These are phyloP conservation scores for Pyrenophora tritici-repentis DNA, from an alignment of 2,329 filamentous ascomycete species.

Conservation along the genomic window DNA sequence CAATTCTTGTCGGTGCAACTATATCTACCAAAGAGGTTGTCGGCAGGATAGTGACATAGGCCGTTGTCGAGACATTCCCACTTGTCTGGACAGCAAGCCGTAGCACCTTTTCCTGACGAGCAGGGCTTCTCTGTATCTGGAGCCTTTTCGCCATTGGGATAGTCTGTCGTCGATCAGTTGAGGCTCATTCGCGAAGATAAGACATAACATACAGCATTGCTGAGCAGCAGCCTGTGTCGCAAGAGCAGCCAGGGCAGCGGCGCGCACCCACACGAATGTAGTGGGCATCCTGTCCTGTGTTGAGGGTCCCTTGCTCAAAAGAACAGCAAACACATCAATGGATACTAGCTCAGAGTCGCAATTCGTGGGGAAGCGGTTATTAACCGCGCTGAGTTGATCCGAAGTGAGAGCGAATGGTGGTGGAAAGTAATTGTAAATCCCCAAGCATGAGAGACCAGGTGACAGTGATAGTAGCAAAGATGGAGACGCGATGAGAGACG, in stretches of 20 bases:
- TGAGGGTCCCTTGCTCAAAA: constrained; percentile 11
- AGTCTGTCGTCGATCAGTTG: constrained; percentile 34
- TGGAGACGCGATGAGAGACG: not conserved
- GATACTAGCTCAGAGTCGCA: constrained; percentile 4
- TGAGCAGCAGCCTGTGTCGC: constrained; percentile 28
- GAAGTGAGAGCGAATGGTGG: constrained; percentile 12
- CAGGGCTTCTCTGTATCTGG: constrained; percentile 40
- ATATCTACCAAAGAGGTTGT: constrained; percentile 38
- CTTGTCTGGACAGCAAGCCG: constrained; percentile 44
- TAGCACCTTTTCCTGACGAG: constrained; percentile 34
- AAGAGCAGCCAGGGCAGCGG: constrained; percentile 21
- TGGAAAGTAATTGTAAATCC: not conserved
- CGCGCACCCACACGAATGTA: constrained; percentile 26
- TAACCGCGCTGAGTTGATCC: constrained; percentile 1
- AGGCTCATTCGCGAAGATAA: not conserved
- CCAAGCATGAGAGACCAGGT: not conserved
- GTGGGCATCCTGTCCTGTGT: constrained; percentile 20
- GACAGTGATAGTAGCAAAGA: not conserved
- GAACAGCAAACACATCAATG: not conserved
- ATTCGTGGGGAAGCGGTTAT: no score
- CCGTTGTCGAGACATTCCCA: constrained; percentile 47
- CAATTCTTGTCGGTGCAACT: constrained; percentile 45
- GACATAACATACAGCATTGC: constrained; percentile 35
- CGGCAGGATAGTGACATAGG: constrained; percentile 39
- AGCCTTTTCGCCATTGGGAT: constrained; percentile 38